phyloP scores from a whole-genome alignment of 164 flowering plant genomes.

The Saururus chinensis region DNA sequence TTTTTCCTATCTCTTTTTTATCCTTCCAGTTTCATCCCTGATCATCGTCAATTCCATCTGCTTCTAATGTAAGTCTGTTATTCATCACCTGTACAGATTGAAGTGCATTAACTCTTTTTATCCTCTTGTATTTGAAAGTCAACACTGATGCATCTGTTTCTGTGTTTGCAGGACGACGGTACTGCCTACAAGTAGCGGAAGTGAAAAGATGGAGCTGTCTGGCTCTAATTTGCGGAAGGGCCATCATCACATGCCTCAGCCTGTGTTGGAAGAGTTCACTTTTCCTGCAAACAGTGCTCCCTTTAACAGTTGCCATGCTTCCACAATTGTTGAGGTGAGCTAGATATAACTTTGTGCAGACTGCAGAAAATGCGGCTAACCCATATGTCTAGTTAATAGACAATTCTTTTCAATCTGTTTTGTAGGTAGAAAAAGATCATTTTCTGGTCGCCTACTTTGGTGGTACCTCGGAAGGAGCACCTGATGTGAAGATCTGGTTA shows the following conservation, averaged over 20 bases:
- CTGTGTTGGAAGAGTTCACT: constrained; percentile 48
- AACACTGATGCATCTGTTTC: background rate
- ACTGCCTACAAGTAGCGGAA: background rate
- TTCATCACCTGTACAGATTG: too few species aligned
- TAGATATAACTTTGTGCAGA: background rate
- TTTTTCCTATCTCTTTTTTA: background rate
- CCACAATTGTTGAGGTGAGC: constrained; percentile 84
- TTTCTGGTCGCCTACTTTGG: constrained; percentile 91
- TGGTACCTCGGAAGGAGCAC: constrained; percentile 73
- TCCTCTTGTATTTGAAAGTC: background rate
- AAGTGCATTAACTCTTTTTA: background rate
- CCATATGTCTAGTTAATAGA: background rate
- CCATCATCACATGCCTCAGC: background rate
- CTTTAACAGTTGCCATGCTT: constrained; percentile 88
- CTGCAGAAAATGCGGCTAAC: background rate
- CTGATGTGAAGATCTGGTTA: constrained; percentile 91
- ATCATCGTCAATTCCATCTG: background rate
- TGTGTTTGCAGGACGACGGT: background rate
- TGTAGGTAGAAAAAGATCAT: constrained; percentile 55
- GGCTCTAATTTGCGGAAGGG: background rate
- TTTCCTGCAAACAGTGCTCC: constrained; percentile 57
- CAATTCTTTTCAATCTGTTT: background rate
- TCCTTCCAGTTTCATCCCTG: background rate
- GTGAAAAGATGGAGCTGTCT: background rate
- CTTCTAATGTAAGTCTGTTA: background rate